These are phyloP conservation scores for Protostelium mycophagum DNA, from an alignment of 78 protist species.

Conservation along the genomic window DNA sequence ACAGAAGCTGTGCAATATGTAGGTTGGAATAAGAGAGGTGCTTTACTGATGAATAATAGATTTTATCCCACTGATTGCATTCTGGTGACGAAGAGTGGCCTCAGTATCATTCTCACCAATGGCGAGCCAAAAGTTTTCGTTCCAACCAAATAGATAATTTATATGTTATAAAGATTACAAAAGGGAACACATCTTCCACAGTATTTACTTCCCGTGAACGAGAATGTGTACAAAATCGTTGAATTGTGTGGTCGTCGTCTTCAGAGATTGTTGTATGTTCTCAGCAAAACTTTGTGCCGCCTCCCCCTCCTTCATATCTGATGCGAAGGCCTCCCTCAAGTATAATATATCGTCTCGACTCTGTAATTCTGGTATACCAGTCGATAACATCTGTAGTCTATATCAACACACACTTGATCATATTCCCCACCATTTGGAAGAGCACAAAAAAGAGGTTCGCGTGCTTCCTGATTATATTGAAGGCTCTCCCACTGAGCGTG, in stretches of 20 bases:
- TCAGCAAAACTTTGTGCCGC: slow-evolving; percentile 57
- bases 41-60: too few relatives aligned
- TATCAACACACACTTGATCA: neutral
- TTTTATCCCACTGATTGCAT: too few relatives aligned
- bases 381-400: slow-evolving; percentile 70
- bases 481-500: slow-evolving; percentile 72
- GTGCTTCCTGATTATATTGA: slow-evolving; percentile 71
- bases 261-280: slow-evolving; percentile 45
- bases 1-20: too few relatives aligned
- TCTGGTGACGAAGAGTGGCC: too few relatives aligned
- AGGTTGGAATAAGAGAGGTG: too few relatives aligned
- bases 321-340: slow-evolving; percentile 42
- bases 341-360: slow-evolving; percentile 66
- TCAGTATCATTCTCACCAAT: too few relatives aligned
- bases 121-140: too few relatives aligned
- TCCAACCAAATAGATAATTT: too few relatives aligned
- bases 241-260: slow-evolving; percentile 48
- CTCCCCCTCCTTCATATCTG: slow-evolving; percentile 68
- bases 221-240: slow-evolving; percentile 47
- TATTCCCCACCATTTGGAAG: slow-evolving; percentile 52
- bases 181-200: too few relatives aligned
- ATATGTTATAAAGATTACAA: too few relatives aligned
- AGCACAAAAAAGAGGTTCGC: slow-evolving; percentile 77
- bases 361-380: slow-evolving; percentile 94
- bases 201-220: slow-evolving; percentile 21